phyloP scores from a whole-genome alignment of 257 asterid species.

The Przewalskia tangutica region DNA sequence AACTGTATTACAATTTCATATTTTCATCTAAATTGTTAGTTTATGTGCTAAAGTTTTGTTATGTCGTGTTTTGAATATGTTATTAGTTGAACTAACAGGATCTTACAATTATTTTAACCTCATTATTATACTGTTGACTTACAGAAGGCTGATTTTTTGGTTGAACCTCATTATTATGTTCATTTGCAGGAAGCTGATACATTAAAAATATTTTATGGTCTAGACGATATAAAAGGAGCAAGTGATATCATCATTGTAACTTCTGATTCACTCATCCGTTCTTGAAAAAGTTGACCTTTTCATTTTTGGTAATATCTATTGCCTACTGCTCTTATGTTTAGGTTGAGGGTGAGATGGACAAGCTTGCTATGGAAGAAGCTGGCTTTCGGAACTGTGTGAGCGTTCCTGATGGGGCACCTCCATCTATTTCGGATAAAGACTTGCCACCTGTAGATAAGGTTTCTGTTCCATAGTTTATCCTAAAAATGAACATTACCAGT shows the following conservation, averaged over 20 bases:
- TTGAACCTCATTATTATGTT: slow-evolving; percentile 12
- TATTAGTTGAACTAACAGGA: neutral
- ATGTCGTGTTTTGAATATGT: neutral
- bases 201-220: slow-evolving; percentile 77
- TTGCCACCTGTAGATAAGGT: slow-evolving; percentile 71
- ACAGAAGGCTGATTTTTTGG: neutral
- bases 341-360: slow-evolving; percentile 99
- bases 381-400: slow-evolving; percentile 91
- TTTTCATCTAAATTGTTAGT: neutral
- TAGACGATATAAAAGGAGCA: slow-evolving; percentile 77
- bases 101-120: neutral
- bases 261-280: neutral
- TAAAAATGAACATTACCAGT: neutral
- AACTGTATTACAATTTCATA: neutral
- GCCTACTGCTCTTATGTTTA: slow-evolving; percentile 13
- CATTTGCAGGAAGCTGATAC: slow-evolving; percentile 68
- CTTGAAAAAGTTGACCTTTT: neutral
- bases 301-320: slow-evolving; percentile 9
- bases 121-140: neutral
- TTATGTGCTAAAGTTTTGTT: neutral
- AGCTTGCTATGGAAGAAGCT: slow-evolving; percentile 99
- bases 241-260: slow-evolving; percentile 84
- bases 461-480: slow-evolving; percentile 4
- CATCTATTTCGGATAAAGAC: slow-evolving; percentile 58
- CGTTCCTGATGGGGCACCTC: slow-evolving; percentile 96